phyloP scores from a whole-genome alignment of 139 green algal genomes.

The Tetradesmus lagerheimii region DNA sequence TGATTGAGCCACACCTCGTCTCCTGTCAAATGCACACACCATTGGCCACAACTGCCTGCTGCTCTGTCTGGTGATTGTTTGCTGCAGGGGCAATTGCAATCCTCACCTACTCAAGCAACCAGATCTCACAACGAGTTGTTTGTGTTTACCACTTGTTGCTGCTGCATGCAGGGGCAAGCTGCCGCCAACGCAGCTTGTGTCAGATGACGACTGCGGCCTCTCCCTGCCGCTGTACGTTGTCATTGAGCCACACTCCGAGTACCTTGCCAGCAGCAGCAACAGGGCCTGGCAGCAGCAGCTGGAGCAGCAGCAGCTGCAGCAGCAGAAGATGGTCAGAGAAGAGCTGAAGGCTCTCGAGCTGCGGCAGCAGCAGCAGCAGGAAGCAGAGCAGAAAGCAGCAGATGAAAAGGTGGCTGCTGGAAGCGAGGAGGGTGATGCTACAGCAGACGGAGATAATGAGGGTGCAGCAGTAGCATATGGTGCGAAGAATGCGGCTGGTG shows the following conservation, averaged over 20 bases:
- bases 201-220: background rate
- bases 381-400: background rate
- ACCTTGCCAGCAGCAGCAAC: background rate
- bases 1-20: too few relatives aligned
- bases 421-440: background rate
- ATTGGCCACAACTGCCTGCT: background rate
- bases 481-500: too few relatives aligned
- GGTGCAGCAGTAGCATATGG: background rate
- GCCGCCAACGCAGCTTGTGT: background rate
- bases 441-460: background rate
- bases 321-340: background rate
- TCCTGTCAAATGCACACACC: too few relatives aligned
- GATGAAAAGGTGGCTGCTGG: background rate
- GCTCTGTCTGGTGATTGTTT: background rate
- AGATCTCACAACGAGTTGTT: too few relatives aligned
- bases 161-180: too few relatives aligned
- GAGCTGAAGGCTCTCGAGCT: background rate
- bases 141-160: too few relatives aligned
- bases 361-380: background rate
- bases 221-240: slow-evolving; percentile 29
- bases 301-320: slow-evolving; percentile 18
- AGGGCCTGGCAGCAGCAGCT: background rate
- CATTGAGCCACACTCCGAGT: slow-evolving; percentile 30
- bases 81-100: too few relatives aligned
- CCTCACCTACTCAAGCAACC: too few relatives aligned